phyloP scores from a whole-genome alignment of 2,329 filamentous ascomycete species.

The Karstenula rhodostoma region DNA sequence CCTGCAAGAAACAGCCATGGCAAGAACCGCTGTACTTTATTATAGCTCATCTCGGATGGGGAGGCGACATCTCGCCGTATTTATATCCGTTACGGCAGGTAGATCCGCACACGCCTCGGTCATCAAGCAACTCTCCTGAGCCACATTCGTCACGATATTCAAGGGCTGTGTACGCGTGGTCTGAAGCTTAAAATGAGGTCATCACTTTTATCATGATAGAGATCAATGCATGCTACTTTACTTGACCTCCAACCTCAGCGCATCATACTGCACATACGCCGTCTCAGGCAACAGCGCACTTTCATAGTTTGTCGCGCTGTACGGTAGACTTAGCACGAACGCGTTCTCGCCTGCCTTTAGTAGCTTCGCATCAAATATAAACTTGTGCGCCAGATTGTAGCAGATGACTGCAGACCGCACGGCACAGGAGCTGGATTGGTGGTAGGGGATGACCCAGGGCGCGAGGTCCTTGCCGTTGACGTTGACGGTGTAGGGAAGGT shows the following conservation, averaged over 20 bases:
- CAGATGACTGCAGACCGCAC: constrained; percentile 68
- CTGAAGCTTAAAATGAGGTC: too few relatives aligned
- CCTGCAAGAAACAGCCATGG: too few relatives aligned
- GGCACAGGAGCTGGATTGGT: constrained; percentile 54
- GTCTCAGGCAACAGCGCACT: constrained; percentile 63
- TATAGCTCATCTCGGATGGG: too few relatives aligned
- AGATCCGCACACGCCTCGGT: too few relatives aligned
- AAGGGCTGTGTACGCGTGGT: too few relatives aligned
- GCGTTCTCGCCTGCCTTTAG: constrained; percentile 63
- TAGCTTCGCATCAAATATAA: constrained; percentile 61
- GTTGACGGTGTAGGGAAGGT: constrained; percentile 61
- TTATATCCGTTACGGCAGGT: too few relatives aligned
- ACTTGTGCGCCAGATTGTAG: constrained; percentile 69
- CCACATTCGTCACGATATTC: too few relatives aligned
- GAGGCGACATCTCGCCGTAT: too few relatives aligned
- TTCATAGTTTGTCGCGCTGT: constrained; percentile 67
- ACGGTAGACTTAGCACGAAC: constrained; percentile 66
- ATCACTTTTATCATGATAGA: neutral
- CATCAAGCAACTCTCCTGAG: too few relatives aligned
- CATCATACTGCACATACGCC: constrained; percentile 72
- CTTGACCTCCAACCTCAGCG: constrained; percentile 65
- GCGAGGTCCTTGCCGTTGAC: constrained; percentile 57
- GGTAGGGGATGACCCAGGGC: constrained; percentile 67
- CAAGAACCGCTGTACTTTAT: too few relatives aligned
- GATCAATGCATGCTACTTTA: constrained; percentile 30